Base-by-base conservation (phyloP, 2,329 filamentous ascomycete species). In the Paecilomyces variotii region DNA sequence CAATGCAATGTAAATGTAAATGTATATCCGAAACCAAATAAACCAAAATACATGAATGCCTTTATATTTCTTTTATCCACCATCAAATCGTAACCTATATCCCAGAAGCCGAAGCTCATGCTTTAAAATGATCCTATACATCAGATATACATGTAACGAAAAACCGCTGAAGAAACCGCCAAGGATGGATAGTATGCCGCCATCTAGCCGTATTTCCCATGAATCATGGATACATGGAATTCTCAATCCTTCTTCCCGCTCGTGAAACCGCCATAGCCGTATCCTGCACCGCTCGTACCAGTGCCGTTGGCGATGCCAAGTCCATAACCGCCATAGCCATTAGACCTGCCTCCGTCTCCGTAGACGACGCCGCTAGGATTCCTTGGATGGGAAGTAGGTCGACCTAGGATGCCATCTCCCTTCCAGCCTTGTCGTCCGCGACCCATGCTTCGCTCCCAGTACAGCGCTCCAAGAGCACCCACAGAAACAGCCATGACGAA, bases 251-350 rank as follows among this genome's bases (percentile, higher is more conserved):
- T 75, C 64, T 78, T 78, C 27, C 75, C 76, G 32, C 60, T 68
- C n/a, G 65, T 58, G 61, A 74, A 74, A 3, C 73, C 74, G 34
- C 72, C 71, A 66, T 74, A 70, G 30, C 72, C 74, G 66, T 70
- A 65, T 35, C 68, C 68, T 52, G 61, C 59, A 52, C 57, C 57
- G 12, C 55, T 58, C n/a, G 19, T 52, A 25, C 63, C 63, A 55
- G 62, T 61, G 1, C 62, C 62, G 24, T 61, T 54, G 24, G 62
- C 67, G 69, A 67, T 63, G 19, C 67, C 68, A 63, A 77, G 68
- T 63, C 80, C 75, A 65, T 84, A 83, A 55, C 79, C 80, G 51
- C 83, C 83, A 72, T 86, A 84, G 56, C 80, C 77, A 75, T 79
- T 83, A 62, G 81, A 66, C 60, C 80, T 70, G 50, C 79, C 72